phyloP scores from a whole-genome alignment of 768 basidiomycete species.

The Macrolepiota dolichaula region DNA sequence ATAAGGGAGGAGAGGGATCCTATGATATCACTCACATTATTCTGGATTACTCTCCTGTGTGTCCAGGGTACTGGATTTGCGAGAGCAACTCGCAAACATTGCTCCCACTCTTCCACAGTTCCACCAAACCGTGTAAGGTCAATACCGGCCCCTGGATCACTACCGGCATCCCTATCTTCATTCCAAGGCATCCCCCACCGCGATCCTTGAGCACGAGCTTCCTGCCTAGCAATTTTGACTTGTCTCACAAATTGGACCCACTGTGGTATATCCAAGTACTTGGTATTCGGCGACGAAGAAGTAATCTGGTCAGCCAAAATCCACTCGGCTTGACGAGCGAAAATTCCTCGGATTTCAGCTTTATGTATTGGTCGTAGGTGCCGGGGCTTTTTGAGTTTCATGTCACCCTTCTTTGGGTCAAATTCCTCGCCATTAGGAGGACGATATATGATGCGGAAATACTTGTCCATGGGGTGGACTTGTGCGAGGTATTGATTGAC shows the following conservation, averaged over 20 bases:
- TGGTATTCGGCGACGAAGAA: constrained; percentile 17
- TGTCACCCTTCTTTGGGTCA: constrained; percentile 15
- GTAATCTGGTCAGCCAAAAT: constrained; percentile 46
- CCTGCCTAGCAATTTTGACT: constrained; percentile 26
- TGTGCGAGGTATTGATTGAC: constrained; percentile 36
- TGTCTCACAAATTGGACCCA: constrained; percentile 47
- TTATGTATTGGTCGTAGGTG: constrained; percentile 44
- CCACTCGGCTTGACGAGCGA: constrained; percentile 60
- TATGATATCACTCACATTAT: not conserved
- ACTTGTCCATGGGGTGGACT: constrained; percentile 21
- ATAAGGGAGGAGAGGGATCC: too few species aligned
- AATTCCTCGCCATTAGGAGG: not conserved
- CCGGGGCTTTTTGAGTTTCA: constrained; percentile 28
- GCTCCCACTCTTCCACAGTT: constrained; percentile 26
- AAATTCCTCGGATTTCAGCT: constrained; percentile 46
- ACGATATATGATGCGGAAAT: constrained; percentile 32
- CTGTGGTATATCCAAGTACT: constrained; percentile 35
- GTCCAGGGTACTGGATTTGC: constrained; percentile 9
- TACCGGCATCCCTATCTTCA: constrained; percentile 12
- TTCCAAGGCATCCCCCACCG: constrained; percentile 32
- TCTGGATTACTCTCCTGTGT: constrained; percentile 10
- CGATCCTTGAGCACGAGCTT: constrained; percentile 23
- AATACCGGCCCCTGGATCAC: constrained; percentile 11
- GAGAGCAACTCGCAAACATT: constrained; percentile 17
- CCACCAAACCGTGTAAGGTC: constrained; percentile 30